phyloP scores from a whole-genome alignment of 768 basidiomycete species.

The Collybia sp. region DNA sequence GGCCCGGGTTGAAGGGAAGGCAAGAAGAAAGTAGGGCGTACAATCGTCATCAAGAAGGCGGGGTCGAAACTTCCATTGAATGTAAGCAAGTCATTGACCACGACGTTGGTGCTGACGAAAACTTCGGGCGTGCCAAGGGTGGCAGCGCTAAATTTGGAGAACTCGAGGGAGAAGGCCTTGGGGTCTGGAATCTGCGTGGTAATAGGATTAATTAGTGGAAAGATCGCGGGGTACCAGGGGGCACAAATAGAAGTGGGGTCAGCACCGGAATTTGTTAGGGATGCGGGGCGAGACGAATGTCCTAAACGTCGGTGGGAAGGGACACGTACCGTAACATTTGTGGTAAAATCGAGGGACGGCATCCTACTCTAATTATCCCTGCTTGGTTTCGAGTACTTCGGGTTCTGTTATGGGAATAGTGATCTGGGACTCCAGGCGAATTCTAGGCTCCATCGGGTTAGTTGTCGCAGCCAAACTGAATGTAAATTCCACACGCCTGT shows the following conservation, averaged over 20 bases:
- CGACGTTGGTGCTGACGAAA: constrained; percentile 50
- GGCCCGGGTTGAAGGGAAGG: no score
- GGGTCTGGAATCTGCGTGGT: constrained; percentile 24
- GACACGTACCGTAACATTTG: constrained; percentile 36
- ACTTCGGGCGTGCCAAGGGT: constrained; percentile 50
- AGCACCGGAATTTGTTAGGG: background rate
- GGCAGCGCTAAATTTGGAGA: constrained; percentile 58
- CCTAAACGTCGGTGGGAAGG: no score
- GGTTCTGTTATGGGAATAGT: background rate
- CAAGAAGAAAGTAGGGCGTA: constrained; percentile 38
- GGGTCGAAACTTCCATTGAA: constrained; percentile 64
- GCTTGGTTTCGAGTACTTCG: constrained; percentile 1
- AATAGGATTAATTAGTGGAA: constrained; percentile 2
- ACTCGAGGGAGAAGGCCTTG: constrained; percentile 41
- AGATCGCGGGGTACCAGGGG: background rate
- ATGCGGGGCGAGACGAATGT: no score
- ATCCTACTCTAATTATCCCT: constrained; percentile 13
- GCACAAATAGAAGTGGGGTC: background rate
- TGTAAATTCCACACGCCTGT: no score
- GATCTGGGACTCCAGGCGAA: no score
- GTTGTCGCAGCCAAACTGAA: no score
- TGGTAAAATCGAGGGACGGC: constrained; percentile 38
- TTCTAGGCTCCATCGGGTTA: no score
- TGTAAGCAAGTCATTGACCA: constrained; percentile 54
- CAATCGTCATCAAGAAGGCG: constrained; percentile 54